Evolutionary conservation across 768 basidiomycete genomes (phyloP).

Genomic region (Tulasnella sp.): DNA sequence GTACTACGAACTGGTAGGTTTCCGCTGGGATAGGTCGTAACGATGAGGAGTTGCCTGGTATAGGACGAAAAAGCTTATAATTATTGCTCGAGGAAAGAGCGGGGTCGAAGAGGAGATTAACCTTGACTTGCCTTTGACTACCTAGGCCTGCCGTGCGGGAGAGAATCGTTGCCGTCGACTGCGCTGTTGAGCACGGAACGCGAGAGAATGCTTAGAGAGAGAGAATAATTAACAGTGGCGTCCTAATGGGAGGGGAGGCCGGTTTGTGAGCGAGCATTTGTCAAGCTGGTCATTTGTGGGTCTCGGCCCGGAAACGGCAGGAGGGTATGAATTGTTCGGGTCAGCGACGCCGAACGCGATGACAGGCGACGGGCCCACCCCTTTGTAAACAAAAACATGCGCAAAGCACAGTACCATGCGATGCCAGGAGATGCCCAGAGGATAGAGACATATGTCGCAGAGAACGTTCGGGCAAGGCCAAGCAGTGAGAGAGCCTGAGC

Average conservation of each 20-base stretch:
- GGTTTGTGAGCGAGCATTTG: not conserved
- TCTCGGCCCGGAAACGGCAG: constrained; percentile 4
- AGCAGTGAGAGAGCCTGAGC: not conserved
- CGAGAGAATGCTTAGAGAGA: not conserved
- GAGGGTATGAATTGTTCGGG: not conserved
- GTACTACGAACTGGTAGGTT: not conserved
- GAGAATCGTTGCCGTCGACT: constrained; percentile 1
- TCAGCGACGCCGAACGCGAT: not conserved
- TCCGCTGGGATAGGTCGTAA: constrained; percentile 6
- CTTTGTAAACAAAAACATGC: not conserved
- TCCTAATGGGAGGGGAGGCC: not conserved
- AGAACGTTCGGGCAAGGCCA: constrained; percentile 1
- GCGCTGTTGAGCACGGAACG: constrained; percentile 7
- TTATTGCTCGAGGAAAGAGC: not conserved
- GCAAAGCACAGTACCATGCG: not conserved
- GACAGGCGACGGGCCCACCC: not conserved
- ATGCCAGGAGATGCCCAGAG: not conserved
- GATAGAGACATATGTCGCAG: not conserved
- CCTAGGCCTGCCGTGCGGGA: not conserved
- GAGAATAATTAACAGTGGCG: not conserved
- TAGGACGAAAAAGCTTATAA: not conserved
- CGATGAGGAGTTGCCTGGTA: not conserved
- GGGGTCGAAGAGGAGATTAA: constrained; percentile 1
- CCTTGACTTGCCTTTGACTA: not conserved
- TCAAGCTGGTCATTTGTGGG: not conserved